Conservation (phyloP, 305 asterid species). For the Coffea humblotiana region DNA sequence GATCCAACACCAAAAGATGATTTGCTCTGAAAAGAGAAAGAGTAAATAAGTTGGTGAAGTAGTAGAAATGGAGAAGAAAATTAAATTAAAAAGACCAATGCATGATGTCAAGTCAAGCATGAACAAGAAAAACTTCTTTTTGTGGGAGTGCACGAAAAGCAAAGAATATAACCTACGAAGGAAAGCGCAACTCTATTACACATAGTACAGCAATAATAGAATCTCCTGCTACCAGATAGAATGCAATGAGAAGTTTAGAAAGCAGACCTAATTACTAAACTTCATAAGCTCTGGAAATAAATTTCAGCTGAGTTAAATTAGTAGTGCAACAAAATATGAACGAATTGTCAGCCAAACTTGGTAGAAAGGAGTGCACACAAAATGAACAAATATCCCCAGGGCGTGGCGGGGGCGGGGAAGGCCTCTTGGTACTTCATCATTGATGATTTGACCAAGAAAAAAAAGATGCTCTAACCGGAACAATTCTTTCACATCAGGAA, state of each 20-base stretch:
- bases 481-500: neutral
- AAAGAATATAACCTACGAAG: neutral
- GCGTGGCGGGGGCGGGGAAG: too few species aligned
- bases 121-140: neutral
- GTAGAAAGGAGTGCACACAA: neutral
- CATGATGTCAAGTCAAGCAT: neutral
- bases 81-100: too few species aligned
- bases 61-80: neutral
- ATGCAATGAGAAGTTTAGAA: neutral
- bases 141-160: neutral
- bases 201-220: neutral
- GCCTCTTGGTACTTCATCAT: neutral
- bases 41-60: neutral
- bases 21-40: constrained; percentile 54
- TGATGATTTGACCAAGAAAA: neutral
- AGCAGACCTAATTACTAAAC: neutral
- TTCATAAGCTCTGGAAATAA: neutral
- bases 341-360: neutral
- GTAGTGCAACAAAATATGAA: neutral
- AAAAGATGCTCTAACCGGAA: neutral
- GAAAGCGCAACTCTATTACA: neutral
- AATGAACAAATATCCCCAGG: neutral
- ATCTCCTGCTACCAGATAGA: neutral
- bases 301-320: neutral
- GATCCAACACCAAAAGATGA: constrained; percentile 54